These are phyloP conservation scores for Aaosphaeria arxii DNA, from an alignment of 2,329 filamentous ascomycete species.

Conservation along the genomic window DNA sequence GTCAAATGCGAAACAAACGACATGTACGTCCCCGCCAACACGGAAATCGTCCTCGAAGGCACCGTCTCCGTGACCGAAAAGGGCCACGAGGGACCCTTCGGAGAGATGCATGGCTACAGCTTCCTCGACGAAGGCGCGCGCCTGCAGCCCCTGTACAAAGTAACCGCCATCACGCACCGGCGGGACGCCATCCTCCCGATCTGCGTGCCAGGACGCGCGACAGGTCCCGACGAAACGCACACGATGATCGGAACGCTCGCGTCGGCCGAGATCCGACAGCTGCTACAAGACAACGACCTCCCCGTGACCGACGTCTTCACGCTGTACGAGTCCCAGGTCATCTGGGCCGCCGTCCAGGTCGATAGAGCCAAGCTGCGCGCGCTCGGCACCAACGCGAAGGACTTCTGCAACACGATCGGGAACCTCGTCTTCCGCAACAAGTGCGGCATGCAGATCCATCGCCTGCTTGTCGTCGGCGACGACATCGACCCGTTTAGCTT, in stretches of 20 bases:
- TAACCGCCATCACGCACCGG: conserved; percentile 48
- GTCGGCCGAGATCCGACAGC: conserved; percentile 42
- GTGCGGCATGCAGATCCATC: conserved; percentile 42
- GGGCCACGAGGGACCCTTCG: conserved; percentile 49
- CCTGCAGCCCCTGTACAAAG: conserved; percentile 17
- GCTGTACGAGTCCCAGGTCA: conserved; percentile 47
- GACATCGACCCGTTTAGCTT: conserved; percentile 48
- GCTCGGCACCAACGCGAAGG: conserved; percentile 13
- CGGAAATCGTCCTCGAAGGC: conserved; percentile 53
- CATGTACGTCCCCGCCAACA: conserved; percentile 48
- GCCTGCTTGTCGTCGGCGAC: conserved; percentile 45
- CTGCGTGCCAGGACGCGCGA: conserved; percentile 40
- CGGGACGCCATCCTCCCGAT: conserved; percentile 48
- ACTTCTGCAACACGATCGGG: conserved; percentile 41
- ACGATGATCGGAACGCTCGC: conserved; percentile 42
- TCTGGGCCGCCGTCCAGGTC: conserved; percentile 40
- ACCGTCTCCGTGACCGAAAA: conserved; percentile 43
- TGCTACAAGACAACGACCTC: conserved; percentile 33
- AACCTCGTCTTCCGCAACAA: conserved; percentile 45
- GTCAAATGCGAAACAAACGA: conserved; percentile 54
- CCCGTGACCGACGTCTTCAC: conserved; percentile 45
- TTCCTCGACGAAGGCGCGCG: neutral
- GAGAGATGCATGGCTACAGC: conserved; percentile 28
- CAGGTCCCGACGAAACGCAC: conserved; percentile 42
- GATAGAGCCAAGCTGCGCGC: conserved; percentile 1